Base-by-base conservation (phyloP, 352 stramenopile species). In the Phytophthora kernoviae region DNA sequence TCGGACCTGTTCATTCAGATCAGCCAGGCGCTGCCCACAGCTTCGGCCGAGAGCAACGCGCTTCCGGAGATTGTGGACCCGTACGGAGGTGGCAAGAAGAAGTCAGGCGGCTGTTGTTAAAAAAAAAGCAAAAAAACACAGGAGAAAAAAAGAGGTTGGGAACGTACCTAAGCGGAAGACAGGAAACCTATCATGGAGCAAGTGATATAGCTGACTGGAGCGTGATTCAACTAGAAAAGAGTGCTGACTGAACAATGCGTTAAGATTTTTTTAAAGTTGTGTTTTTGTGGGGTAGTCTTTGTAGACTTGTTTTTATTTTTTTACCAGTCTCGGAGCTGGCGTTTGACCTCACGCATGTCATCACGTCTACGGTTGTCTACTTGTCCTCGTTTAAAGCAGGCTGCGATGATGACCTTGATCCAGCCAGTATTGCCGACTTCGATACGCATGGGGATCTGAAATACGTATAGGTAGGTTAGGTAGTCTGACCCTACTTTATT, bases 1-100 rank as follows among this genome's bases (percentile, higher is more conserved):
- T 91, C 88, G 53, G 84, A 94, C 47, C 70, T 99, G 57, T 99
- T 99, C 79, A 90, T 94, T 51, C 84, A 90, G 60, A 93, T 93
- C 81, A 95, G 86, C 69, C 73, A 93, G 67, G 79, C 84, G 59
- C 70, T 94, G 49, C 85, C 85, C 32, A 82, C 75, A 27, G 81
- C 83, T 15, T 80, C 79, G 18, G 74, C 66, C 11, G 85, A 94
- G 64, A 93, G 80, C 67, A 92, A 94, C 52, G 85, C 85, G 50
- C 63, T 94, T 27, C 85, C 85, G 2, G 85, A 94, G 67, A 93
- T 94, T 40, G 83, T 94, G 48, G 85, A 94, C 61, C 85, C 85
- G 26, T 94, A 94, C 54, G 85, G 85, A 18, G 72, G 81, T 26
- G 83, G 80, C 64, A 91, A 93, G 72, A 90, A 91, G 70, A 94